A percentile compares a stretch with the other conserved stretches of the same genome.
phyloP scores from a whole-genome alignment of 495 filamentous ascomycete species.

The Niebla homalea region DNA sequence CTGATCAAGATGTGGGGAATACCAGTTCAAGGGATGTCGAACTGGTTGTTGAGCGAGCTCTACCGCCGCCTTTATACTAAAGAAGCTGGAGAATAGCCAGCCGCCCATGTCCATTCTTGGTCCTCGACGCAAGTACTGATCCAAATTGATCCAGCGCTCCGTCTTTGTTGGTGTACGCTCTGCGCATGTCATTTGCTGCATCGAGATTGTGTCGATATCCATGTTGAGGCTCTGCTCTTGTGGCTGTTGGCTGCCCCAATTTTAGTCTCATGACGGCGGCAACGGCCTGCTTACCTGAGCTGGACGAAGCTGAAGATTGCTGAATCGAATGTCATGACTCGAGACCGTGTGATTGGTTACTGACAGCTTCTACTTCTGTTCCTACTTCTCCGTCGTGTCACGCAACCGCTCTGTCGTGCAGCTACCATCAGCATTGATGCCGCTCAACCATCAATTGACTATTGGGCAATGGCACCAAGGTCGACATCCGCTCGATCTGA shows the following conservation, averaged over 20 bases:
- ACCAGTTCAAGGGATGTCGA: too few relatives aligned
- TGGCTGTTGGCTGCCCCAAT: not conserved
- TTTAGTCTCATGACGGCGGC: slow-evolving; percentile 2
- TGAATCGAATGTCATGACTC: not conserved
- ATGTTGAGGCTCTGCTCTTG: not conserved
- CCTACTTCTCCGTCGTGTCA: too few relatives aligned
- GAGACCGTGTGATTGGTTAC: not conserved
- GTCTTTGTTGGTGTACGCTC: slow-evolving; percentile 1
- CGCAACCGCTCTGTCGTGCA: too few relatives aligned
- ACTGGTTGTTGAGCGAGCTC: not conserved
- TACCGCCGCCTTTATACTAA: not conserved
- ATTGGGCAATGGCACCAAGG: too few relatives aligned
- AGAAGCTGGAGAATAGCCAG: not conserved
- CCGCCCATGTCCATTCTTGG: not conserved
- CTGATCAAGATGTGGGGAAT: not conserved
- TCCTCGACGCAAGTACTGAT: not conserved
- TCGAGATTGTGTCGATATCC: not conserved
- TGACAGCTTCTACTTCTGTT: too few relatives aligned
- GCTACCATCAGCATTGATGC: too few relatives aligned
- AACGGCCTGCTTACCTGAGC: slow-evolving; percentile 13
- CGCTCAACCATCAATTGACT: too few relatives aligned
- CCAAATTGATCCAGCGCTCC: slow-evolving; percentile 3
- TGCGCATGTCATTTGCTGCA: not conserved
- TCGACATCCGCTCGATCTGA: too few relatives aligned
- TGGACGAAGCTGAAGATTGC: slow-evolving; percentile 4